A percentile compares a stretch with the other conserved stretches of the same genome.
Conservation (phyloP, 2,329 filamentous ascomycete species). For the Xylaria polymorpha region DNA sequence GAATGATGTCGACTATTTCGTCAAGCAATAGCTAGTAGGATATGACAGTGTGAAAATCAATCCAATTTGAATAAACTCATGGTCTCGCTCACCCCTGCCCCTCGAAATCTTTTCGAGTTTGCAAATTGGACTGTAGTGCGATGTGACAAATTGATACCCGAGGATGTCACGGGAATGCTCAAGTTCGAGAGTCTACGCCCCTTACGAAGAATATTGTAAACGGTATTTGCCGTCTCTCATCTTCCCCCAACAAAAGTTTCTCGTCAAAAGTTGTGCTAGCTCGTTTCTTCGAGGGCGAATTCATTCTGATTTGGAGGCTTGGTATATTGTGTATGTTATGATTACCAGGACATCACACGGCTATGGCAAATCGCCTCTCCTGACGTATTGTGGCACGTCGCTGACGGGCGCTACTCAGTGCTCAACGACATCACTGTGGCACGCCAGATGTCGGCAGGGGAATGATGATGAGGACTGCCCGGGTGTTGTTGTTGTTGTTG, state of each 20-base stretch:
- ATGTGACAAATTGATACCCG: not conserved
- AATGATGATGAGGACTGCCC: too few relatives aligned
- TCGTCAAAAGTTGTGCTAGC: not conserved
- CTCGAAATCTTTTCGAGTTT: not conserved
- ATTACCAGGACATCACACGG: constrained; percentile 22
- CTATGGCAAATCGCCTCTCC: constrained; percentile 4
- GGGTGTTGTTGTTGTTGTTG: too few relatives aligned
- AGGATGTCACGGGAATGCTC: not conserved
- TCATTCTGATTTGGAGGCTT: not conserved
- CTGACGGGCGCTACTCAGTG: not conserved
- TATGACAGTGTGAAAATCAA: not conserved
- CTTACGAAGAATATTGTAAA: not conserved
- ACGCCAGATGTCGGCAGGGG: too few relatives aligned
- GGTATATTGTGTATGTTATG: too few relatives aligned
- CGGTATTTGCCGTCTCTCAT: not conserved
- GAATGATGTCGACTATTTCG: not conserved
- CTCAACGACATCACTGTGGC: not conserved
- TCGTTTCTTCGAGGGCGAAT: not conserved
- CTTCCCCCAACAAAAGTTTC: not conserved
- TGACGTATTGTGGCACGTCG: not conserved
- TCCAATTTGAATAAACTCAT: not conserved
- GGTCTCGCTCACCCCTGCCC: too few relatives aligned
- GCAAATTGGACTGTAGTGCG: not conserved
- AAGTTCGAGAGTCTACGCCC: not conserved
- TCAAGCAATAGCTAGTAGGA: not conserved